Percentiles rank a stretch among this genome's conserved stretches.
Evolutionary conservation across 202 grass and related monocot genomes (phyloP).

Genomic region (Schoenoplectus triqueter): DNA sequence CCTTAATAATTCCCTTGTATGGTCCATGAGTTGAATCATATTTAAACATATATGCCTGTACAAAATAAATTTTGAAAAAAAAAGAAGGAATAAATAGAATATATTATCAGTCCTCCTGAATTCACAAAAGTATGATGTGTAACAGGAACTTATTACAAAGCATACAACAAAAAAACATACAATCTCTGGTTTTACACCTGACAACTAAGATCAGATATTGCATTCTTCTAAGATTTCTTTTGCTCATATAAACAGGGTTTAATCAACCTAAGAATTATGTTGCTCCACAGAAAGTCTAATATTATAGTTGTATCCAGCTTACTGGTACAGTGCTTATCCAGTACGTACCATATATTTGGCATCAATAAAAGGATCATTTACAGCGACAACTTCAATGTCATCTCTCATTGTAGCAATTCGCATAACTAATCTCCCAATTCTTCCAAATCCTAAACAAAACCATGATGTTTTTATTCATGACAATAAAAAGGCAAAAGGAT

Average conservation of each 20-base stretch:
- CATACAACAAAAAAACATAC: neutral
- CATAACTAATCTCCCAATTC: conserved; percentile 93
- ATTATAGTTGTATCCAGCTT: neutral
- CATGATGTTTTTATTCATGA: neutral
- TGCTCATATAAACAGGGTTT: neutral
- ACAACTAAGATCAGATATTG: neutral
- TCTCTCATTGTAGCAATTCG: conserved; percentile 87
- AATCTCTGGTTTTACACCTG: conserved; percentile 2
- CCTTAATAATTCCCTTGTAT: conserved; percentile 79
- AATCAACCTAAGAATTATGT: conserved; percentile 3
- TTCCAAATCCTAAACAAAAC: conserved; percentile 77
- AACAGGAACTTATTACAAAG: neutral
- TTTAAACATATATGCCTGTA: conserved; percentile 90
- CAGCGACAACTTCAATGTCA: conserved; percentile 94
- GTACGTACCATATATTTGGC: conserved; percentile 93
- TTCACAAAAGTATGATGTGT: conserved; percentile 2
- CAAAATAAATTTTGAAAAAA: conserved; percentile 34
- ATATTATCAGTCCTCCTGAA: conserved; percentile 7
- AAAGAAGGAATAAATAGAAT: conserved; percentile 8
- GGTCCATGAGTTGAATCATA: conserved; percentile 79
- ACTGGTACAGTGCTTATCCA: conserved; percentile 3
- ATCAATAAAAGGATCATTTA: conserved; percentile 98
- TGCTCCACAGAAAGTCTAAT: neutral
- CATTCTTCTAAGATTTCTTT: conserved; percentile 17
- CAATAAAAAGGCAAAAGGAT: neutral